These are phyloP conservation scores for Schrenkiella parvula DNA, from an alignment of 345 rosid genomes.

Conservation along the genomic window DNA sequence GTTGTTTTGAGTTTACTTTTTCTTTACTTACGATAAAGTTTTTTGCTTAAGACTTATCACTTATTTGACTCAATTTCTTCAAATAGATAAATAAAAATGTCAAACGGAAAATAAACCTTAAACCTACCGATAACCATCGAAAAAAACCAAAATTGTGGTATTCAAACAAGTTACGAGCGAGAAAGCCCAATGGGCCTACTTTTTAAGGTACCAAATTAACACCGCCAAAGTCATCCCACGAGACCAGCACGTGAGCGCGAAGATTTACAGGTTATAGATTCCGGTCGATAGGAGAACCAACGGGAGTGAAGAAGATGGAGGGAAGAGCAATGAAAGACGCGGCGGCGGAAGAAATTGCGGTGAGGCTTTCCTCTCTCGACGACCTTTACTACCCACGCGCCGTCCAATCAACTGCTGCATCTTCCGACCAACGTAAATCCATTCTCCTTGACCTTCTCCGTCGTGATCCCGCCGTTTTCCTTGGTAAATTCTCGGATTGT, in stretches of 20 bases:
- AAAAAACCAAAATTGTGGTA: neutral
- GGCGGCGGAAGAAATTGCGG: slow-evolving; percentile 55
- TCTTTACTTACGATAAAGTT: no score
- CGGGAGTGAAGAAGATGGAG: slow-evolving; percentile 23
- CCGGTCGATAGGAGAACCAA: neutral
- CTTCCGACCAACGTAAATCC: slow-evolving; percentile 69
- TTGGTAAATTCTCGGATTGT: slow-evolving; percentile 40
- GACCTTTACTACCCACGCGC: slow-evolving; percentile 89
- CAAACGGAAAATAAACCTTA: neutral
- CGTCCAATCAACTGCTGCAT: slow-evolving; percentile 41
- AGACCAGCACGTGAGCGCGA: neutral
- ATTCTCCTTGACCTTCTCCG: slow-evolving; percentile 83
- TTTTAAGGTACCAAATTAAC: neutral
- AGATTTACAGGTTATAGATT: neutral
- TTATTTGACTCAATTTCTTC: neutral
- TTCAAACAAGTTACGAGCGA: neutral
- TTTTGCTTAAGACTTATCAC: no score
- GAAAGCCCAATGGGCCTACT: slow-evolving; percentile 8
- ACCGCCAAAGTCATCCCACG: slow-evolving; percentile 3
- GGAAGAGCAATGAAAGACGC: slow-evolving; percentile 25
- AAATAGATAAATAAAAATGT: neutral
- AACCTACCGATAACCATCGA: neutral
- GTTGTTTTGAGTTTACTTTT: no score
- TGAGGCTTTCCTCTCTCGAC: slow-evolving; percentile 64
- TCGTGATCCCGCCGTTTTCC: slow-evolving; percentile 80